Percentiles rank a stretch among this genome's conserved stretches.
Evolutionary conservation across 1,284 basidiomycete genomes (phyloP).

Genomic region (Trichosporon ovoides): DNA sequence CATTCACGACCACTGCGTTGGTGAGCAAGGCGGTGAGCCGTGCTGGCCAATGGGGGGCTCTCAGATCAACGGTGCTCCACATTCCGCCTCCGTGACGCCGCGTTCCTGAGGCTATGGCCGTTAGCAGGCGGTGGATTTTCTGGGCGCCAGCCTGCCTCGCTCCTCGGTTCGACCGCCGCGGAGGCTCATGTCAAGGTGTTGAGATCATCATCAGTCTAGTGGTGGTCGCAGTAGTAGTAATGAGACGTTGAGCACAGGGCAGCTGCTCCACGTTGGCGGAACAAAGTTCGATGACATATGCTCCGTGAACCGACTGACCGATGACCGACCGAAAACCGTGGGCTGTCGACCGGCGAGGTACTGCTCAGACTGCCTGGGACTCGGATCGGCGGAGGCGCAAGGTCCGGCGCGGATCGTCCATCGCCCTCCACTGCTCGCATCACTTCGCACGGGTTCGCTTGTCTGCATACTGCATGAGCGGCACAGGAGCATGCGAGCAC

Average conservation of each 20-base stretch:
- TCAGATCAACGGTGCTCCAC: background rate
- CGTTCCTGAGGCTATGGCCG: background rate
- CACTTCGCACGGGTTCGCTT: too few relatives aligned
- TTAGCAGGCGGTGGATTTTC: background rate
- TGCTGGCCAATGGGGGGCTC: background rate
- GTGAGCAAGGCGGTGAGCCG: background rate
- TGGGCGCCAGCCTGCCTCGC: constrained; percentile 4
- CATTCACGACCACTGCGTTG: too few relatives aligned
- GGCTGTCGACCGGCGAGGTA: background rate
- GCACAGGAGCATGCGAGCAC: too few relatives aligned
- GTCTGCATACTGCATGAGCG: too few relatives aligned
- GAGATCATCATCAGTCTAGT: too few relatives aligned
- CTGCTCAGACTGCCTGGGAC: background rate
- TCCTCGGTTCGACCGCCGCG: too few relatives aligned
- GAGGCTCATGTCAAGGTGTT: too few relatives aligned
- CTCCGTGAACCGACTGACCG: background rate
- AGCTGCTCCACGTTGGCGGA: background rate
- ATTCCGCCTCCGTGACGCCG: constrained; percentile 3
- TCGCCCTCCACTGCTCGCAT: background rate
- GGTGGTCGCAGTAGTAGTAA: too few relatives aligned
- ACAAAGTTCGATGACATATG: background rate
- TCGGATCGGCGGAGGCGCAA: background rate
- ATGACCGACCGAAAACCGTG: background rate
- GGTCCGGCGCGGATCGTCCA: background rate
- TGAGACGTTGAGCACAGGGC: too few relatives aligned